These are phyloP conservation scores for Schizochytrium sp. DNA, from an alignment of 108 stramenopile species.

Conservation along the genomic window DNA sequence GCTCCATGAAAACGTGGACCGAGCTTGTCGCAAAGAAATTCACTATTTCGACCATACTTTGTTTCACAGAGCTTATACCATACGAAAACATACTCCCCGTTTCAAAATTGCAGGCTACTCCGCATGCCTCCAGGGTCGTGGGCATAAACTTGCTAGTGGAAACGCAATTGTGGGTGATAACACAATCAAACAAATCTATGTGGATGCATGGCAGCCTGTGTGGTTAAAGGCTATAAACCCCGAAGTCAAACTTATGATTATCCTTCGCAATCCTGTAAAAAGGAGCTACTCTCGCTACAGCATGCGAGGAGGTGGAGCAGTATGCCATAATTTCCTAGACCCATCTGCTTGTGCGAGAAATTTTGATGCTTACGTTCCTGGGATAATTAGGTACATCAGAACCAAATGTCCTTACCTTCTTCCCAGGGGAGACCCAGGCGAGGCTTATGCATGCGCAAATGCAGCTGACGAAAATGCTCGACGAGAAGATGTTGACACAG, in stretches of 20 bases:
- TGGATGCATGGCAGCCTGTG: not conserved
- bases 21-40: slow-evolving; percentile 21
- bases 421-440: not conserved
- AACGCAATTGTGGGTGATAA: slow-evolving; percentile 12
- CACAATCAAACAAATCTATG: slow-evolving; percentile 9
- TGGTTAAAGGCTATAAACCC: slow-evolving; percentile 34
- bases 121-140: not conserved
- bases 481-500: not conserved
- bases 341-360: not conserved
- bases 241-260: not conserved
- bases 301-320: not conserved
- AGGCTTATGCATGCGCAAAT: not conserved
- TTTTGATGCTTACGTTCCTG: not conserved
- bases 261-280: not conserved
- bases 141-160: not conserved
- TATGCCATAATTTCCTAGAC: not conserved
- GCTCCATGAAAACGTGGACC: not conserved
- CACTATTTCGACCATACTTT: slow-evolving; percentile 16
- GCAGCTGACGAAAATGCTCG: not conserved
- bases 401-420: not conserved
- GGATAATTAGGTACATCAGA: not conserved
- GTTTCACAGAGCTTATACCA: not conserved
- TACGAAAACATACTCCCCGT: not conserved
- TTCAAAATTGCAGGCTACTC: not conserved
- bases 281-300: not conserved